Percentiles rank a stretch among this genome's conserved stretches.
These are phyloP conservation scores for Camelina sativa DNA, from an alignment of 345 rosid genomes.

Conservation along the genomic window DNA sequence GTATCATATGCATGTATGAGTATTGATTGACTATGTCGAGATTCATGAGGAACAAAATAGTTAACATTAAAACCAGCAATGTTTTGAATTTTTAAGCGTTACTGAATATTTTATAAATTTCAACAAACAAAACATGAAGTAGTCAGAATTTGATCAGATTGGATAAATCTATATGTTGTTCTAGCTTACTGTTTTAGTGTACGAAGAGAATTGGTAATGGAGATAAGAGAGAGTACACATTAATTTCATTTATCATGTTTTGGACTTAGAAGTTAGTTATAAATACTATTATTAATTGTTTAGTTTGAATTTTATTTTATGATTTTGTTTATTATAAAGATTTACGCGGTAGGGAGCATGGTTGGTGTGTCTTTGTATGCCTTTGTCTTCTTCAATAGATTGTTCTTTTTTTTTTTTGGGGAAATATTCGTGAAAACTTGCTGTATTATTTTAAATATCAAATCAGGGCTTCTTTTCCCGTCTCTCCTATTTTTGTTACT, in stretches of 20 bases:
- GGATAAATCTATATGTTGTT: not conserved
- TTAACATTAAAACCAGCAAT: too few species aligned
- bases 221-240: not conserved
- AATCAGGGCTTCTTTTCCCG: not conserved
- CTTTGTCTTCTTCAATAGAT: not conserved
- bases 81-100: constrained; percentile 7
- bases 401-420: not conserved
- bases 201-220: not conserved
- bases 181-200: not conserved
- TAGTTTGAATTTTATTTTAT: not conserved
- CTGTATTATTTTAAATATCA: not conserved
- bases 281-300: not conserved
- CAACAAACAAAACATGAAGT: not conserved
- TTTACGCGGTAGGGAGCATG: constrained; percentile 38
- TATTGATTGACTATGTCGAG: not conserved
- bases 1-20: not conserved
- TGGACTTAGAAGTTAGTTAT: not conserved
- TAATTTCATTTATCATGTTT: not conserved
- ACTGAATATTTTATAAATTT: not conserved
- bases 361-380: constrained; percentile 38
- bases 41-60: not conserved
- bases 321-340: not conserved
- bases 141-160: not conserved
- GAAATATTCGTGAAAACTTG: constrained; percentile 25
- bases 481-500: not conserved